These are phyloP conservation scores for Paramecium tetraurelia DNA, from an alignment of 73 alveolate genomes.

Conservation along the genomic window DNA sequence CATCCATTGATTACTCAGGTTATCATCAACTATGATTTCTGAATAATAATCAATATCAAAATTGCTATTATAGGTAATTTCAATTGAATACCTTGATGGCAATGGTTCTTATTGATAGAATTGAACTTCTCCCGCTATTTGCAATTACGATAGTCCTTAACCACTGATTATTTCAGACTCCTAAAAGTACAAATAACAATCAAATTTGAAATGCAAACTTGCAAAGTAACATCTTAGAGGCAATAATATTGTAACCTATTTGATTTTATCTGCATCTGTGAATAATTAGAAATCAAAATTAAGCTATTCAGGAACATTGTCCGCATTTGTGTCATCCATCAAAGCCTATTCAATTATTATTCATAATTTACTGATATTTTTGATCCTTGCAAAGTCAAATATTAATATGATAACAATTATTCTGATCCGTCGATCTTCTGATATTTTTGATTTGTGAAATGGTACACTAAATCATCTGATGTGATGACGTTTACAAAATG, in stretches of 20 bases:
- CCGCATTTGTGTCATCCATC: neutral
- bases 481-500: neutral
- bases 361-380: neutral
- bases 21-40: neutral
- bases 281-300: neutral
- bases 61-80: neutral
- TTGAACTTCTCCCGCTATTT: neutral
- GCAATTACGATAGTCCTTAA: neutral
- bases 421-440: neutral
- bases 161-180: neutral
- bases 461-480: neutral
- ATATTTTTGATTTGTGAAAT: neutral
- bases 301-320: neutral
- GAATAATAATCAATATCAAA: neutral
- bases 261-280: neutral
- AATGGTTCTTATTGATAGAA: constrained; percentile 11
- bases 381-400: neutral
- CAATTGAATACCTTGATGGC: neutral
- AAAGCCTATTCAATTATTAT: neutral
- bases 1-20: neutral
- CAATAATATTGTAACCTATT: neutral
- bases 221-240: neutral
- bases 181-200: neutral
- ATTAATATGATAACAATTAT: neutral
- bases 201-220: neutral